Evolutionary conservation across 371 early-diverging fungal species (phyloP), one percentile per base, ranked within the genome.

Genomic region (Rhizopus microsporus): DNA sequence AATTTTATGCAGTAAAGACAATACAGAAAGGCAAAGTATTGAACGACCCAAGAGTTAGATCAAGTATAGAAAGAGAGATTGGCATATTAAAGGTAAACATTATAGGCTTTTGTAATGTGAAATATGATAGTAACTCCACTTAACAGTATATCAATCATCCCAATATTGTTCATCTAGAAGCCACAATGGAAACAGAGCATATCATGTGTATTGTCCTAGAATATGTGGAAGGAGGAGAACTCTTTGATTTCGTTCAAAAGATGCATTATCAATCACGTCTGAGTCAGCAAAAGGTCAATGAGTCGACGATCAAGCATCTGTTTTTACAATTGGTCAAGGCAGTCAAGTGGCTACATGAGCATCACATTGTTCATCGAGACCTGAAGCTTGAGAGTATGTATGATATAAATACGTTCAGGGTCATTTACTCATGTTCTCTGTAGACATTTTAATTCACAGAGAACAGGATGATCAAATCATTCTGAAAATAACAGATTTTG

Each of bases 351-450:
- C 63, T 89, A 71, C 92, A 92, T 66, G 80, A 79, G 16, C 78
- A 81, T 54, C 80, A 86, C 49, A 83, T 91, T 59, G 86, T 88
- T 12, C 92, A 92, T 71, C 70, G 91, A 38, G 92, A 92, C 63
- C 61, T 92, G 7, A 92, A 92, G 62, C 75, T 90, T 9, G 89
- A 92, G 70, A 92, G 90, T 81, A 81, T 73, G 75, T 67, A 29
- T 16, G 4, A 55, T 17, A 15, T n/a, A 16, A 52, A 46, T 29
- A 6, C 7, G 4, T 31, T n/a, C 31, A 29, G 8, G 23, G 23
- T 35, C 31, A 33, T 6, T 51, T 40, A 42, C 17, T 54, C 35
- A 16, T 7, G 29, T 53, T 29, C 38, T 15, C 31, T 23, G 23
- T 38, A 69, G 69, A 69, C 53, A 66, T 70, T 31, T 40, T 70